These are phyloP conservation scores for Aphanomyces stellatus DNA, from an alignment of 352 stramenopile species.

Conservation along the genomic window DNA sequence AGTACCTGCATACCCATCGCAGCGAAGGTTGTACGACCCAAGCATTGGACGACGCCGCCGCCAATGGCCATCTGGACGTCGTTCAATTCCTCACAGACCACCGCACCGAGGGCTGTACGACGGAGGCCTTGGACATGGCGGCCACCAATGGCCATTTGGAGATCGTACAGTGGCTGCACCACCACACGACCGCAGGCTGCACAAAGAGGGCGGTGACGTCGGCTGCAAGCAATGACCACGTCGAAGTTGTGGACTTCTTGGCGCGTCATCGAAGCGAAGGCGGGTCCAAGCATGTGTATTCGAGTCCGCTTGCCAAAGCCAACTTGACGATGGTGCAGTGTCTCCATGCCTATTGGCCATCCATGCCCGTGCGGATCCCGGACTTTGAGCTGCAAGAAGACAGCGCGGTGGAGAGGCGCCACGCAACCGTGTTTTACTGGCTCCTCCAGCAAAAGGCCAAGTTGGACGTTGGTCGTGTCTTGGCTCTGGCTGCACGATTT, in stretches of 20 bases:
- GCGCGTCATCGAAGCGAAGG: neutral
- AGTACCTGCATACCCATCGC: slow-evolving; percentile 15
- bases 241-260: neutral
- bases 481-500: no score
- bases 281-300: no score
- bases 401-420: no score
- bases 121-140: neutral
- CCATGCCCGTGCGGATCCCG: no score
- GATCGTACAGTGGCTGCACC: neutral
- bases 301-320: slow-evolving; percentile 12
- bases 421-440: no score
- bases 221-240: neutral
- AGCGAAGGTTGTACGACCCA: slow-evolving; percentile 1
- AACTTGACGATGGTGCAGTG: slow-evolving; percentile 25
- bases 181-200: slow-evolving; percentile 4
- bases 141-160: neutral
- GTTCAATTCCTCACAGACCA: neutral
- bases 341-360: neutral
- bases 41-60: neutral
- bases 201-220: neutral
- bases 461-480: no score
- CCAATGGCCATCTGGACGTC: neutral
- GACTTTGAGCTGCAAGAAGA: no score
- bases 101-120: neutral
- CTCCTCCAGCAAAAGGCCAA: no score